Conservation (phyloP, 176 grass and related monocot species). For the Areca catechu region DNA sequence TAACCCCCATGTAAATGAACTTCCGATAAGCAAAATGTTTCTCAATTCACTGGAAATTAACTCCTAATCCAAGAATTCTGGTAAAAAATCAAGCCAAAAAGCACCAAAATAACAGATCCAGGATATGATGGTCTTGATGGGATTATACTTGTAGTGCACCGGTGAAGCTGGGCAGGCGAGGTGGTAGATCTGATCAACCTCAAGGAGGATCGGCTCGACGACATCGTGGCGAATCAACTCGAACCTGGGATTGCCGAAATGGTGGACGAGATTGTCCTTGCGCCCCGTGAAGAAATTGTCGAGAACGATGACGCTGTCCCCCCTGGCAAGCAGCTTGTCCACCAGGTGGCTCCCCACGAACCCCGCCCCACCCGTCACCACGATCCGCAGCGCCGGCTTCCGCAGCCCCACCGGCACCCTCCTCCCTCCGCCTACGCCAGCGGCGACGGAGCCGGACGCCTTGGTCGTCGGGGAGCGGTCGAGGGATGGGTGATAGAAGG, state of each 20-base stretch:
- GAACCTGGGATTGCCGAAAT: slow-evolving; percentile 71
- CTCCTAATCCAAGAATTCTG: background rate
- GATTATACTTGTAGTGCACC: slow-evolving; percentile 93
- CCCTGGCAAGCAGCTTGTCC: slow-evolving; percentile 59
- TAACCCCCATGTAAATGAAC: no score
- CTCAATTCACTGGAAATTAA: no score
- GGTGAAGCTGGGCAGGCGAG: slow-evolving; percentile 93
- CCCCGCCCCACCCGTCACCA: slow-evolving; percentile 73
- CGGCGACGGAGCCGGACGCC: background rate
- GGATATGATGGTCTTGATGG: slow-evolving; percentile 99
- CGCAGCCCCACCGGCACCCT: slow-evolving; percentile 63
- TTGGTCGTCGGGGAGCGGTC: background rate
- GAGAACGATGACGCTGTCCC: slow-evolving; percentile 90
- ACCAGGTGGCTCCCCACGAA: slow-evolving; percentile 93
- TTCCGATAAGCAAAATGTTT: no score
- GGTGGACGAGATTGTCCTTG: slow-evolving; percentile 80
- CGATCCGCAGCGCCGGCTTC: slow-evolving; percentile 48
- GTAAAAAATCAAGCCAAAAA: slow-evolving; percentile 1
- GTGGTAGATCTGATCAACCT: slow-evolving; percentile 99
- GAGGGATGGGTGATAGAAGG: background rate
- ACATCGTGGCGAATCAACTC: slow-evolving; percentile 93
- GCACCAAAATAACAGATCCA: slow-evolving; percentile 13
- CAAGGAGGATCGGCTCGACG: slow-evolving; percentile 91
- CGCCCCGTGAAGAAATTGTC: slow-evolving; percentile 97
- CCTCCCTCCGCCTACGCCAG: slow-evolving; percentile 11